Conservation (phyloP, 2,329 filamentous ascomycete species). For the Colletotrichum eremochloae region DNA sequence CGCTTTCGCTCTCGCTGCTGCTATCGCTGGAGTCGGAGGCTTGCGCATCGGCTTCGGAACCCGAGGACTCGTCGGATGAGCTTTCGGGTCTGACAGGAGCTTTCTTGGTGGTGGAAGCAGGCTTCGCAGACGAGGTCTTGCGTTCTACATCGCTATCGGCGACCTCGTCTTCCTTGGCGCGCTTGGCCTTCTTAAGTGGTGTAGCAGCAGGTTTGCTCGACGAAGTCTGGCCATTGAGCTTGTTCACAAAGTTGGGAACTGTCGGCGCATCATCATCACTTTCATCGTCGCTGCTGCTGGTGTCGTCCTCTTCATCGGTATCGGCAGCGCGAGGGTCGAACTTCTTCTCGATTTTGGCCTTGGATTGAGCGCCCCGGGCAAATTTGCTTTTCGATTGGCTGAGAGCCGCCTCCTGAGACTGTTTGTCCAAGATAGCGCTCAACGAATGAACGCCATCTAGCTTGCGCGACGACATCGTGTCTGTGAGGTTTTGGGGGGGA, state of each 20-base stretch:
- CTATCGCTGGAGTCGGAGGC: slow-evolving; percentile 46
- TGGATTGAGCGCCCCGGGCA: slow-evolving; percentile 31
- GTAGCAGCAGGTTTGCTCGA: slow-evolving; percentile 31
- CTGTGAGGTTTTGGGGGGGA: slow-evolving; percentile 7
- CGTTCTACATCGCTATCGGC: slow-evolving; percentile 59
- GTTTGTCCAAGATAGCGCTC: slow-evolving; percentile 35
- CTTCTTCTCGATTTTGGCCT: slow-evolving; percentile 43
- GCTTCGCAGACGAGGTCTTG: slow-evolving; percentile 45
- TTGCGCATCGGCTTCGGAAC: slow-evolving; percentile 45
- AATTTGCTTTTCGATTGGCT: slow-evolving; percentile 26
- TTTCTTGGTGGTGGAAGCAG: slow-evolving; percentile 43
- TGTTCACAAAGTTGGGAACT: slow-evolving; percentile 16
- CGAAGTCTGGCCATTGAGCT: slow-evolving; percentile 33
- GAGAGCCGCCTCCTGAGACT: slow-evolving; percentile 10
- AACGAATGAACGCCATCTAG: slow-evolving; percentile 41
- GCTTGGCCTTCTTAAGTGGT: slow-evolving; percentile 42
- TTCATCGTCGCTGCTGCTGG: slow-evolving; percentile 47
- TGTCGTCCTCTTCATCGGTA: slow-evolving; percentile 44
- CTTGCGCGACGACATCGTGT: slow-evolving; percentile 39
- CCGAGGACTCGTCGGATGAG: slow-evolving; percentile 44
- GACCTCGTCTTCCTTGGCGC: slow-evolving; percentile 55
- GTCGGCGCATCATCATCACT: slow-evolving; percentile 25
- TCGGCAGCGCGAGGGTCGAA: slow-evolving; percentile 42
- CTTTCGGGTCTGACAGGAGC: slow-evolving; percentile 42
- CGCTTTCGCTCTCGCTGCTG: slow-evolving; percentile 48